Base-by-base conservation (phyloP, 2,329 filamentous ascomycete genomes). In the Cyphellophora europaea region DNA sequence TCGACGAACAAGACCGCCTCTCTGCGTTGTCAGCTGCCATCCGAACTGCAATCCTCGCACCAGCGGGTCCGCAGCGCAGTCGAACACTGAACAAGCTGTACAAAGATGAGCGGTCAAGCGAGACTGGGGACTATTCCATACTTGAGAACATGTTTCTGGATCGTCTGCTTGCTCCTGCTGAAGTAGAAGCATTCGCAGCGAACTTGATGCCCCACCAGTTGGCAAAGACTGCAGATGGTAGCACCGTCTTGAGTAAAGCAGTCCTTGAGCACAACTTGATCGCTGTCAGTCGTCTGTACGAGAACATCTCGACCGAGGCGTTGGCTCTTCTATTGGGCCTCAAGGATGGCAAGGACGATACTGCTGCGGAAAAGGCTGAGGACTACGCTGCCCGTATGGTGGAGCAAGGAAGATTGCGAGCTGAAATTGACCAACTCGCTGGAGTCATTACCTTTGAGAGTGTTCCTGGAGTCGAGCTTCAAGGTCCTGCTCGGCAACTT, bases 141-240 rank as follows among this genome's bases (percentile, higher is more conserved):
- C 66, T 98, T 11, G 91, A 96, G 66, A 96, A 96, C 67, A 96
- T 98, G 76, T 94, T 93, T 58, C 71, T 96, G 32, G 86, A 96
- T 58, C 77, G 88, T 5, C 68, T 98, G 3, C 69, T 98, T 32
- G 74, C 76, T 1, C 76, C 81, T 0, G 72, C 69, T n/a, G 91
- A 98, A 62, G 86, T 95, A 27, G 76, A 79, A 23, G 79, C 83
- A 36, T 98, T 98, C 53, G 82, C 88, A 0, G 69, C 82, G 49
- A 79, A 78, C 33, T 69, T 98, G 32, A 72, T 77, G 37, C 81
- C 84, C 14, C 91, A 98, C 60, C 91, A 98, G 61, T 76, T 95
- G 2, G 91, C 91, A 15, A 79, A 76, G 43, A 95, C 86, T 0
- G 73, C 84, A 0, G 91, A 98, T 57, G 91, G 91, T 2, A 85